Evolutionary conservation across 805 yeast genomes (phyloP).

Genomic region (Metschnikowia noctiluminum): DNA sequence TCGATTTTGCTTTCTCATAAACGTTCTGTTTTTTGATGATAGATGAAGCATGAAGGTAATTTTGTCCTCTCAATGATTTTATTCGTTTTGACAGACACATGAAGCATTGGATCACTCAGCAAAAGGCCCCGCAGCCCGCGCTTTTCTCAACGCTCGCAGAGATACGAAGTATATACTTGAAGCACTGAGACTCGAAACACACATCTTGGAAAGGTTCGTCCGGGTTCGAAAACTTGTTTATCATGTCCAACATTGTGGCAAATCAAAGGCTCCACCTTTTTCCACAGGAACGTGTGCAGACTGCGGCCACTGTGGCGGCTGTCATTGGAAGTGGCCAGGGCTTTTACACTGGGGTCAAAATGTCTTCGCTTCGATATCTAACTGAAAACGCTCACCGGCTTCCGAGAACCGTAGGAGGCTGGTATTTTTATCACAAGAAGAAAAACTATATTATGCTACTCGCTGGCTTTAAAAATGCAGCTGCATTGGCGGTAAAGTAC

Average conservation of each 20-base stretch:
- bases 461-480: slow-evolving; percentile 49
- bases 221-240: background rate
- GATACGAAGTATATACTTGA: too few species aligned
- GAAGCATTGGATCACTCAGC: too few species aligned
- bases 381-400: slow-evolving; percentile 82
- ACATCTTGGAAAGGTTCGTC: too few species aligned
- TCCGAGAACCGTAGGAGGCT: slow-evolving; percentile 74
- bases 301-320: slow-evolving; percentile 35
- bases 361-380: slow-evolving; percentile 55
- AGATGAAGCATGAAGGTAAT: too few species aligned
- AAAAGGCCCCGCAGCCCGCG: too few species aligned
- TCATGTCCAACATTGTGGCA: background rate
- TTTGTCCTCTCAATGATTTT: too few species aligned
- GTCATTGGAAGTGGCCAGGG: slow-evolving; percentile 53
- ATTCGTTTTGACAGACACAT: too few species aligned
- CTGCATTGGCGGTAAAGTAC: slow-evolving; percentile 34
- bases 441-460: slow-evolving; percentile 72
- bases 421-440: slow-evolving; percentile 85
- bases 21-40: too few species aligned
- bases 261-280: slow-evolving; percentile 48
- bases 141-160: too few species aligned
- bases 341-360: slow-evolving; percentile 54
- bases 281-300: slow-evolving; percentile 44
- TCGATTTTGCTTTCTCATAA: too few species aligned
- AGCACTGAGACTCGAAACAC: too few species aligned